phyloP scores from a whole-genome alignment of 2,329 filamentous ascomycete species.

The Hypocreales sp. region DNA sequence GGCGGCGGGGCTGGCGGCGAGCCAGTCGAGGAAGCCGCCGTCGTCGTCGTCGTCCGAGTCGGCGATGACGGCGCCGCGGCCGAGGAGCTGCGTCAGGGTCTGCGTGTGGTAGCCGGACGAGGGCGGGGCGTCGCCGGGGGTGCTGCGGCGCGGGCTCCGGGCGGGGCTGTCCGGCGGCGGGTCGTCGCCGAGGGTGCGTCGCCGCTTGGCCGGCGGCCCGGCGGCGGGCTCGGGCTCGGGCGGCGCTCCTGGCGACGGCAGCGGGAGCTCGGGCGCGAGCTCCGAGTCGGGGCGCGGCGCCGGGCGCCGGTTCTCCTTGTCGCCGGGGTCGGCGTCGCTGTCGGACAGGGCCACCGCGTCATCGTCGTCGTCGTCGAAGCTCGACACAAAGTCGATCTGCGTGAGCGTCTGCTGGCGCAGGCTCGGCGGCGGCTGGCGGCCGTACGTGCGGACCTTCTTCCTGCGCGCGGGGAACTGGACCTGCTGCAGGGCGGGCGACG shows the following conservation, averaged over 20 bases:
- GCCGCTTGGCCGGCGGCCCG: too few species aligned
- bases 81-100: slow-evolving; percentile 24
- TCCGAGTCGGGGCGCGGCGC: too few species aligned
- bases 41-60: slow-evolving; percentile 24
- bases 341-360: slow-evolving; percentile 10
- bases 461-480: slow-evolving; percentile 20
- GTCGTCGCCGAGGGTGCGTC: slow-evolving; percentile 13
- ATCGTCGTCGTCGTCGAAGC: slow-evolving; percentile 13
- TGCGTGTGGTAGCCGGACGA: slow-evolving; percentile 23
- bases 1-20: too few species aligned
- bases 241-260: too few species aligned
- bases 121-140: slow-evolving; percentile 13
- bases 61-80: slow-evolving; percentile 13
- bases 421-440: slow-evolving; percentile 10
- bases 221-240: too few species aligned
- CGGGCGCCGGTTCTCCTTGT: slow-evolving; percentile 7
- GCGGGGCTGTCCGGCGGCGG: slow-evolving; percentile 5
- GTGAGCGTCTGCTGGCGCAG: slow-evolving; percentile 26
- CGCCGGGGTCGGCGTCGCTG: slow-evolving; percentile 11
- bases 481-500: slow-evolving; percentile 21
- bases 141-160: slow-evolving; percentile 16
- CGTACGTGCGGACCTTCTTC: slow-evolving; percentile 19
- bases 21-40: slow-evolving; percentile 17
- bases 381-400: slow-evolving; percentile 23
- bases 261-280: too few species aligned